phyloP scores from a whole-genome alignment of 805 yeast genomes.

The Ogataea trehaloabstinens region DNA sequence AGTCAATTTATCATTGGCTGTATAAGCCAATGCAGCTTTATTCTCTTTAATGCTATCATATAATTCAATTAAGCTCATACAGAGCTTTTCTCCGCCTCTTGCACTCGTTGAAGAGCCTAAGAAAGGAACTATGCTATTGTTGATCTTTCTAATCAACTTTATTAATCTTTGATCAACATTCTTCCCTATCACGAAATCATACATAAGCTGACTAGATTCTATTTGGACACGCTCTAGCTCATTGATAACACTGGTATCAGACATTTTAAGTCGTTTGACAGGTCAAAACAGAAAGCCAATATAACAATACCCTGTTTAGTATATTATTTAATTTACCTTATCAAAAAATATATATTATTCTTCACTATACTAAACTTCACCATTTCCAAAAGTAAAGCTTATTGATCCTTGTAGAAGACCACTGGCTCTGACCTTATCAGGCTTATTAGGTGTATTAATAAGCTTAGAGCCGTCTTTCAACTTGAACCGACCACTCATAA shows the following conservation, averaged over 20 bases:
- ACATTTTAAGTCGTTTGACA: no score
- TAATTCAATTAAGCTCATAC: slow-evolving; percentile 9
- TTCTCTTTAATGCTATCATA: slow-evolving; percentile 9
- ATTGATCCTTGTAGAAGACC: slow-evolving; percentile 15
- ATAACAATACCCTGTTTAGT: no score
- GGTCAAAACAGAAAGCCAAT: no score
- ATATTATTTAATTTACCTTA: no score
- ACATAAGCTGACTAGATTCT: slow-evolving; percentile 3
- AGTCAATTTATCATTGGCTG: slow-evolving; percentile 15
- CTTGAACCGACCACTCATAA: slow-evolving; percentile 24
- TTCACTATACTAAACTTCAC: slow-evolving; percentile 11
- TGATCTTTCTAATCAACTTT: slow-evolving; percentile 7
- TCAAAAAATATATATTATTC: no score
- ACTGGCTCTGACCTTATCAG: slow-evolving; percentile 11
- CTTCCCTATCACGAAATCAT: slow-evolving; percentile 8
- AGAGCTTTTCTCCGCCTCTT: slow-evolving; percentile 6
- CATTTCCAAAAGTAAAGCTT: slow-evolving; percentile 20
- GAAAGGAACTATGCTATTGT: slow-evolving; percentile 2
- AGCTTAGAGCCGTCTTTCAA: slow-evolving; percentile 43
- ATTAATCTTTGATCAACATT: slow-evolving; percentile 4
- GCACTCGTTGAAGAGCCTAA: neutral
- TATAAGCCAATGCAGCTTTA: slow-evolving; percentile 1
- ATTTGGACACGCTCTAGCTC: slow-evolving; percentile 7
- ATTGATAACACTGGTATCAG: no score
- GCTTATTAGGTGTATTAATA: slow-evolving; percentile 26